A percentile compares a stretch with the other conserved stretches of the same genome.
These are phyloP conservation scores for Cercophora samala DNA, from an alignment of 495 filamentous ascomycete genomes.

Conservation along the genomic window DNA sequence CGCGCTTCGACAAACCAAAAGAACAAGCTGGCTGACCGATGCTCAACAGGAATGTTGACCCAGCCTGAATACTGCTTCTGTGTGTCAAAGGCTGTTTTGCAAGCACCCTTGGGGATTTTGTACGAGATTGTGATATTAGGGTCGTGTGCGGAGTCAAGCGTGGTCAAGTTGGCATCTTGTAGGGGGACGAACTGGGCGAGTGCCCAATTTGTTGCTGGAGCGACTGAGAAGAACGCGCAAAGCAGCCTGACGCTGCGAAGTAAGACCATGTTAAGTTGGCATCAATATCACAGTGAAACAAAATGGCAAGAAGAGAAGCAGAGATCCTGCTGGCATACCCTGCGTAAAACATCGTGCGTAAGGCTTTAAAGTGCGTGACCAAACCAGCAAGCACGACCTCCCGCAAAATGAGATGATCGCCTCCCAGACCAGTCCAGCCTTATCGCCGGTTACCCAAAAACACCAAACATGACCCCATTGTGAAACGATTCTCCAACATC, in stretches of 20 bases:
- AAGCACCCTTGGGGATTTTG: constrained; percentile 53
- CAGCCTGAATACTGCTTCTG: constrained; percentile 55
- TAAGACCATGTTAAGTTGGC: background rate
- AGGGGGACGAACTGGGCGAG: background rate
- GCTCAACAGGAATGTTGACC: constrained; percentile 45
- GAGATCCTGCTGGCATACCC: background rate
- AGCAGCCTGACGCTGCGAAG: background rate
- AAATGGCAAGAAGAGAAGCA: background rate
- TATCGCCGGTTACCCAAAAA: background rate
- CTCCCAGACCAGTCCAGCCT: background rate
- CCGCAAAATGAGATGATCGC: background rate
- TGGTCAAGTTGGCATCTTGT: background rate
- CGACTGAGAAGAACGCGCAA: background rate
- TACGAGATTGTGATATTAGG: constrained; percentile 58
- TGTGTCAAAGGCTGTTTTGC: constrained; percentile 52
- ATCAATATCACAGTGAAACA: too few species aligned
- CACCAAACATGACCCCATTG: background rate
- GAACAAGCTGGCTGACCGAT: constrained; percentile 66
- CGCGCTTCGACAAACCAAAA: constrained; percentile 74
- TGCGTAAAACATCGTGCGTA: background rate
- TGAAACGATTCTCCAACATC: background rate
- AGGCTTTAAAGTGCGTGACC: background rate
- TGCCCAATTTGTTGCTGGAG: too few species aligned
- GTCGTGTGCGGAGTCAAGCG: constrained; percentile 27
- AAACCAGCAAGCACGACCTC: background rate